Evolutionary conservation across 2,329 filamentous ascomycete species (phyloP).

Genomic region (Xylaria sp.): DNA sequence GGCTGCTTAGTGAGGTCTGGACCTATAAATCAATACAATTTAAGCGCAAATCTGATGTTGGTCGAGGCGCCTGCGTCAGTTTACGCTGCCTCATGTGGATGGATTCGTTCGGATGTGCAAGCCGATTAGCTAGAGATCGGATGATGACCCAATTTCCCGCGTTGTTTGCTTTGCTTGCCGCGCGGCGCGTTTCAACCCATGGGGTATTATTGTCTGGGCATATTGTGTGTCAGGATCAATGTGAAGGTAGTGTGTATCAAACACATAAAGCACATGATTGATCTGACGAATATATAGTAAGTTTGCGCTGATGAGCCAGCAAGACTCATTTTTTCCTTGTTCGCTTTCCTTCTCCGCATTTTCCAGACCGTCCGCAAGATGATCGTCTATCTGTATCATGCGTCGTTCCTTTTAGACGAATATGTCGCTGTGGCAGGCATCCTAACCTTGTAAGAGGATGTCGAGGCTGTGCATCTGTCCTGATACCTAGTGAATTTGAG

Average conservation of each 20-base stretch:
- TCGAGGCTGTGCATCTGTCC: slow-evolving; percentile 23
- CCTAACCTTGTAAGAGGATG: slow-evolving; percentile 9
- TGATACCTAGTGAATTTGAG: slow-evolving; percentile 19
- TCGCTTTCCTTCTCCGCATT: background rate
- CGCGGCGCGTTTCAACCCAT: slow-evolving; percentile 24
- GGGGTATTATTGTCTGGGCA: slow-evolving; percentile 1
- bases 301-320: background rate
- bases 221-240: slow-evolving; percentile 6
- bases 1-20: background rate
- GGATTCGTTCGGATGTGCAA: slow-evolving; percentile 29
- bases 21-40: background rate
- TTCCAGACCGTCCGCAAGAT: background rate
- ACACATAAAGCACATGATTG: background rate
- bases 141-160: slow-evolving; percentile 17
- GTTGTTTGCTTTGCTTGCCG: slow-evolving; percentile 15
- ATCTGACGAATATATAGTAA: too few species aligned
- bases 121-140: slow-evolving; percentile 26
- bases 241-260: background rate
- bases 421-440: background rate
- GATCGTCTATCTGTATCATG: background rate
- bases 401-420: background rate
- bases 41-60: background rate
- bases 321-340: background rate
- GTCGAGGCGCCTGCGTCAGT: background rate
- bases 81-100: background rate